phyloP scores from a whole-genome alignment of 495 filamentous ascomycete species.

The Annulohypoxylon maeteangense region DNA sequence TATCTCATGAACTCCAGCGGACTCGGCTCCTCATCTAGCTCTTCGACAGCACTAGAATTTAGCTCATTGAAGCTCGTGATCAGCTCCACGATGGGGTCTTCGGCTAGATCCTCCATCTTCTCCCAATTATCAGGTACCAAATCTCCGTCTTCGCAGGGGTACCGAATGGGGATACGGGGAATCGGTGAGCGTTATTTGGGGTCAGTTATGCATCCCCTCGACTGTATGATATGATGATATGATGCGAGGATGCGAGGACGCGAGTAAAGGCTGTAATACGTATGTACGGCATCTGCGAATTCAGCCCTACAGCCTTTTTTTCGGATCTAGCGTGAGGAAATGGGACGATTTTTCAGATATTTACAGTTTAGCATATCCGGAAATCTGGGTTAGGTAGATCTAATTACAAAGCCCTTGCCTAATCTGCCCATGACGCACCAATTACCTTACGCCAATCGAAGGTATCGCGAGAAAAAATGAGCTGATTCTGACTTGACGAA shows the following conservation, averaged over 20 bases:
- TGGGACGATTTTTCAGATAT: conserved; percentile 8
- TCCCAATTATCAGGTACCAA: not conserved
- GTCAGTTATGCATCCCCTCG: not conserved
- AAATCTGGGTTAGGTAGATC: conserved; percentile 35
- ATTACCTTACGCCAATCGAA: conserved; percentile 39
- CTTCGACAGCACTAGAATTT: conserved; percentile 66
- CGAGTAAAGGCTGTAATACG: not conserved
- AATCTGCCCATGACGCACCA: conserved; percentile 36
- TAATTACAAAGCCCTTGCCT: conserved; percentile 39
- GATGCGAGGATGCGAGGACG: not conserved
- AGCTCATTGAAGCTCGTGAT: conserved; percentile 74
- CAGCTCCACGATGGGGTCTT: conserved; percentile 62
- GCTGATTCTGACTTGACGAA: conserved; percentile 43
- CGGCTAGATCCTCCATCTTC: conserved; percentile 26
- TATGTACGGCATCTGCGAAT: not conserved
- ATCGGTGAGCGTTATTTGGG: conserved; percentile 13
- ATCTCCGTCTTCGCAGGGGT: not conserved
- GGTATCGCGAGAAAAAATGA: conserved; percentile 41
- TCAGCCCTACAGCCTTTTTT: conserved; percentile 30
- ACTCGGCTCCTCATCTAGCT: conserved; percentile 69
- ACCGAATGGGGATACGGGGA: not conserved
- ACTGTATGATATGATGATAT: conserved; percentile 3
- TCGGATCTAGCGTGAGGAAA: conserved; percentile 20
- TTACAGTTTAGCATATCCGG: conserved; percentile 23
- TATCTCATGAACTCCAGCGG: conserved; percentile 78